Evolutionary conservation across 2,329 filamentous ascomycete genomes (phyloP), one percentile per base, ranked within the genome.

Genomic region (Alternaria sp.): DNA sequence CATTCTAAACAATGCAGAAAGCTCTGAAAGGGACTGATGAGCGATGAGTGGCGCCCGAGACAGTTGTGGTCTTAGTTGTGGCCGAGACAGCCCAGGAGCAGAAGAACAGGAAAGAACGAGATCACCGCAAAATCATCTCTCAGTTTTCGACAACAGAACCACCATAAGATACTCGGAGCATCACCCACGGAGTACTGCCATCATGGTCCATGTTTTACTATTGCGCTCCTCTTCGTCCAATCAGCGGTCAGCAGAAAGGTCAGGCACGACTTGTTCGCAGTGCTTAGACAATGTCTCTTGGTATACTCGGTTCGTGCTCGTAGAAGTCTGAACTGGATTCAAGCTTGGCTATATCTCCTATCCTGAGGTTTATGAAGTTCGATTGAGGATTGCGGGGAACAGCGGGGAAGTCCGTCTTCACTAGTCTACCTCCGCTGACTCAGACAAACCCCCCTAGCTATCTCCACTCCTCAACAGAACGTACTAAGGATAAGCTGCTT

Each of bases 261-360:
- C 49, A 12, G 17, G 0, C 8, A 3, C 49, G 9, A 25, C 21
- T 6, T 17, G 4, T 4, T 52, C 5, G 5, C 3, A 51, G 5
- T 12, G 19, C 49, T 4, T 25, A 2, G 0, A 7, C 5, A 2
- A 1, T 23, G 4, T 12, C 19, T 36, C 4, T 12, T 7, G 5
- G 9, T 4, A 8, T 2, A 2, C 0, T n/a, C 0, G 13, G 13
- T 9, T 13, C 9, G 23, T 12, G 0, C 3, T 3, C 4, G 9
- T 7, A 40, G 28, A 3, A 25, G 13, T 8, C 13, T 23, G 9
- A 12, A 3, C 2, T 17, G 3, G 28, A 40, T 15, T 40, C 15
- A 23, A 9, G 19, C 28, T 40, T n/a, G 9, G n/a, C n/a, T n/a
- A 12, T 2, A 2, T 36, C 28, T 10, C 4, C 17, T 8, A 36